These are phyloP conservation scores for Cutaneotrichosporon cavernicola DNA, from an alignment of 1,284 basidiomycete species.

Conservation along the genomic window DNA sequence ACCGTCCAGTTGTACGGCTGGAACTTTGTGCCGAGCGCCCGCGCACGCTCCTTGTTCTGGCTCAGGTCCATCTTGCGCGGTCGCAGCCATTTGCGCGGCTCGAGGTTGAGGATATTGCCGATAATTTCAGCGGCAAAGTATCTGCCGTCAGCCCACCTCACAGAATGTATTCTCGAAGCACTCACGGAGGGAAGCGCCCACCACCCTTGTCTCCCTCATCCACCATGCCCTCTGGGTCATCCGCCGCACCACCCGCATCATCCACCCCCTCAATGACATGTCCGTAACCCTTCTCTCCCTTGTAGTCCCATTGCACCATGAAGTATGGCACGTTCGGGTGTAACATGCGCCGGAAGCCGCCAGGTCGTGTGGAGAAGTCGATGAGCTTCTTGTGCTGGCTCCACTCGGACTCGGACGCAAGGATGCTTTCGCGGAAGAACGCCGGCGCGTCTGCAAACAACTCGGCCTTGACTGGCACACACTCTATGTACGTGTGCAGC, in stretches of 20 bases:
- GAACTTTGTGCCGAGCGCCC: constrained; percentile 53
- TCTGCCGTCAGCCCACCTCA: constrained; percentile 53
- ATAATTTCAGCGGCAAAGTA: constrained; percentile 96
- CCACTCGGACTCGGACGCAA: constrained; percentile 91
- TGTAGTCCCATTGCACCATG: constrained; percentile 96
- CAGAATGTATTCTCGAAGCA: constrained; percentile 17
- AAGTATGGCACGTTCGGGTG: constrained; percentile 97
- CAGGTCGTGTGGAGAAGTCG: constrained; percentile 81
- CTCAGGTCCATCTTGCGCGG: constrained; percentile 71
- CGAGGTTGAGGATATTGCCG: constrained; percentile 83
- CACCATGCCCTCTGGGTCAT: constrained; percentile 61
- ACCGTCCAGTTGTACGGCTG: constrained; percentile 54
- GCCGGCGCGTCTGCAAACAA: constrained; percentile 81
- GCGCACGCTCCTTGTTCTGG: constrained; percentile 68
- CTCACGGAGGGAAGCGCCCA: constrained; percentile 80
- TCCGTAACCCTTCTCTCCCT: constrained; percentile 93
- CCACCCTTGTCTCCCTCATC: constrained; percentile 85
- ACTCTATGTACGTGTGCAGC: constrained; percentile 88
- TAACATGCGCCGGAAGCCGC: constrained; percentile 86
- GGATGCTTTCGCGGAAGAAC: constrained; percentile 93
- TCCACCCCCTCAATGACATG: constrained; percentile 90
- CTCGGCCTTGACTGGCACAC: constrained; percentile 79
- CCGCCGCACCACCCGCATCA: constrained; percentile 64
- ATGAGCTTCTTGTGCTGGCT: constrained; percentile 96
- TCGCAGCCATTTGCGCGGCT: constrained; percentile 80